Evolutionary conservation across 2,329 filamentous ascomycete species (phyloP).

Genomic region (Anisogramma anomala): DNA sequence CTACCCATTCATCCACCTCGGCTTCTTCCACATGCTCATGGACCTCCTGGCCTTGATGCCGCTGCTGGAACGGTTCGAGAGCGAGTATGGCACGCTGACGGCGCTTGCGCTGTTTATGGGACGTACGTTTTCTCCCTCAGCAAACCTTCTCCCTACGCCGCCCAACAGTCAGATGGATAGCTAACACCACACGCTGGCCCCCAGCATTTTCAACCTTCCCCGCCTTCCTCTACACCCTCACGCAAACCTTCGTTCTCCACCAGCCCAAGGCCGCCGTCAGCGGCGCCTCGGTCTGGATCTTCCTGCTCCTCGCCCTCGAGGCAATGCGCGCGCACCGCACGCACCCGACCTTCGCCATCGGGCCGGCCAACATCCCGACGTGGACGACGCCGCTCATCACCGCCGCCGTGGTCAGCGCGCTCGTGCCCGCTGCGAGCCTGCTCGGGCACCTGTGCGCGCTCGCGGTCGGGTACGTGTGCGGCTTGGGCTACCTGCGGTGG

Average conservation of each 20-base stretch:
- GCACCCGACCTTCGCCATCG: constrained; percentile 64
- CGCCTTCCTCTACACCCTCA: constrained; percentile 64
- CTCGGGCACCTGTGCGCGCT: constrained; percentile 77
- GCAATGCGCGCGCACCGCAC: constrained; percentile 73
- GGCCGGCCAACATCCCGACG: constrained; percentile 63
- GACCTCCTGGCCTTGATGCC: constrained; percentile 74
- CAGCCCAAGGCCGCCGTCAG: constrained; percentile 61
- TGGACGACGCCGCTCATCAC: constrained; percentile 81
- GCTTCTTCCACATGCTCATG: constrained; percentile 67
- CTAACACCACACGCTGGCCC: constrained; percentile 4
- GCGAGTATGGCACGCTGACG: constrained; percentile 80
- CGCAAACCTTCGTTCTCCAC: constrained; percentile 66
- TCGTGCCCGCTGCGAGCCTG: constrained; percentile 73
- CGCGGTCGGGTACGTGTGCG: constrained; percentile 77
- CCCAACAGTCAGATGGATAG: not conserved
- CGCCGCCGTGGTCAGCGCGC: constrained; percentile 59
- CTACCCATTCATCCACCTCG: constrained; percentile 75
- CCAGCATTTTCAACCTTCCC: constrained; percentile 73
- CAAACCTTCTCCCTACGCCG: not conserved
- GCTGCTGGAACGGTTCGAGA: constrained; percentile 87
- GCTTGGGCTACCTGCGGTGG: constrained; percentile 78
- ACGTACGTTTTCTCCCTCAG: constrained; percentile 47
- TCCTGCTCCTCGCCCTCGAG: constrained; percentile 74
- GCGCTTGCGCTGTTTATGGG: constrained; percentile 82
- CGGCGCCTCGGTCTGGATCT: constrained; percentile 88